Evolutionary conservation across 2,329 filamentous ascomycete genomes (phyloP), one percentile per base, ranked within the genome.

Genomic region (Penicillium verrucosum): DNA sequence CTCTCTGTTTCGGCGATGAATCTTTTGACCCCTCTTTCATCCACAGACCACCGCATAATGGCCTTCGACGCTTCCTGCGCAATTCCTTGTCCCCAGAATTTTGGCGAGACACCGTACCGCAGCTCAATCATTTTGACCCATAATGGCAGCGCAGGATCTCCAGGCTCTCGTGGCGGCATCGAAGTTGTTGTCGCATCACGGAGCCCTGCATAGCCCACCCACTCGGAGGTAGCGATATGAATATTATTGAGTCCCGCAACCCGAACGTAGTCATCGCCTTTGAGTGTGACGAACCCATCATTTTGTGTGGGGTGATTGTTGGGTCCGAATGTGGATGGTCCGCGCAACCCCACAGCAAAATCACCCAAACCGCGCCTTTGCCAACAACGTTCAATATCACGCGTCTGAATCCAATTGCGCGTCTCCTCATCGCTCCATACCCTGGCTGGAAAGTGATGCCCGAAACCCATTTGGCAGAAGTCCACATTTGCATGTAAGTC

Each of bases 121-220:
- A 70, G 11, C 52, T 70, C 67, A 8, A 69, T 56, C 65, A 69
- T 70, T 45, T 70, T 60, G 9, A 46, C 64, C 64, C 64, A 66
- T 8, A 59, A 51, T 11, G 63, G 61, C 9, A 62, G 38, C 21
- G 40, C 14, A 5, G 50, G 38, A 27, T 65, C 61, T 5, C 18
- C 54, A 14, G 56, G 14, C 23, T 59, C 60, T 41, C 42, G 51
- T 21, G 45, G 37, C 1, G 59, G 63, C 14, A 65, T 27, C 2
- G 63, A 65, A 2, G 63, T 65, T 10, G 62, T 66, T 4, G 58
- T 59, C 16, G 57, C 64, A 58, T 65, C 63, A 12, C 63, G 64
- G 25, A 66, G 30, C 34, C 63, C 63, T 25, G 63, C 52, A 43
- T 66, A 66, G 9, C 63, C 64, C 21, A 63, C 54, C 63, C 64